These are phyloP conservation scores for Rutstroemia sp. DNA, from an alignment of 2,329 filamentous ascomycete genomes.

Conservation along the genomic window DNA sequence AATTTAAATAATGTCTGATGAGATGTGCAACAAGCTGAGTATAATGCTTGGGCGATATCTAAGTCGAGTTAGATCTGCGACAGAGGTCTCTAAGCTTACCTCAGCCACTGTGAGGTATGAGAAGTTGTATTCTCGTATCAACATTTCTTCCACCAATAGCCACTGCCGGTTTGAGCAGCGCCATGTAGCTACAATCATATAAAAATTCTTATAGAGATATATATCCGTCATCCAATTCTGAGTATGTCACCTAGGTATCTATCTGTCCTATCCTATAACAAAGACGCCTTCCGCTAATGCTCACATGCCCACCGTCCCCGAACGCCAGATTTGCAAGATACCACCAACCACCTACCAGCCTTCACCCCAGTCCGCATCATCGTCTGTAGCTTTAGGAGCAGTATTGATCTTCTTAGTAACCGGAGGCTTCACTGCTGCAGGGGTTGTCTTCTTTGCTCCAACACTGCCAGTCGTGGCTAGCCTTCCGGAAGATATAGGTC, in stretches of 20 bases:
- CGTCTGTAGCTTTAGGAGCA: slow-evolving; percentile 52
- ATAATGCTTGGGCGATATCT: not conserved
- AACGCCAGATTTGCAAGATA: not conserved
- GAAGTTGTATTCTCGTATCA: not conserved
- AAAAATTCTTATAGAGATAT: not conserved
- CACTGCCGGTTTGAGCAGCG: not conserved
- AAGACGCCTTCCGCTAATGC: slow-evolving; percentile 2
- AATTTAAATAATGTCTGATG: not conserved
- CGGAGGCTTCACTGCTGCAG: slow-evolving; percentile 14
- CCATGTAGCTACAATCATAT: not conserved
- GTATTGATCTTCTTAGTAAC: slow-evolving; percentile 60
- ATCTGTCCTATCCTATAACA: not conserved
- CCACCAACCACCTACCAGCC: slow-evolving; percentile 53
- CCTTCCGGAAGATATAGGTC: slow-evolving; percentile 31
- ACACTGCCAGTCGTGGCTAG: slow-evolving; percentile 31
- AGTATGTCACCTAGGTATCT: not conserved
- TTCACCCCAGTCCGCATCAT: slow-evolving; percentile 58
- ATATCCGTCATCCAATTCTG: not conserved
- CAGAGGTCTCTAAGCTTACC: not conserved
- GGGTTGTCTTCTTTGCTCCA: slow-evolving; percentile 24
- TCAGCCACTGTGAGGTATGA: not conserved
- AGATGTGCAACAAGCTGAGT: not conserved
- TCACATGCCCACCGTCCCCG: not conserved
- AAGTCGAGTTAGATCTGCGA: not conserved
- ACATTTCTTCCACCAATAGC: not conserved